These are phyloP conservation scores for Pedinophyceae sp. DNA, from an alignment of 139 green algal genomes.

Conservation along the genomic window DNA sequence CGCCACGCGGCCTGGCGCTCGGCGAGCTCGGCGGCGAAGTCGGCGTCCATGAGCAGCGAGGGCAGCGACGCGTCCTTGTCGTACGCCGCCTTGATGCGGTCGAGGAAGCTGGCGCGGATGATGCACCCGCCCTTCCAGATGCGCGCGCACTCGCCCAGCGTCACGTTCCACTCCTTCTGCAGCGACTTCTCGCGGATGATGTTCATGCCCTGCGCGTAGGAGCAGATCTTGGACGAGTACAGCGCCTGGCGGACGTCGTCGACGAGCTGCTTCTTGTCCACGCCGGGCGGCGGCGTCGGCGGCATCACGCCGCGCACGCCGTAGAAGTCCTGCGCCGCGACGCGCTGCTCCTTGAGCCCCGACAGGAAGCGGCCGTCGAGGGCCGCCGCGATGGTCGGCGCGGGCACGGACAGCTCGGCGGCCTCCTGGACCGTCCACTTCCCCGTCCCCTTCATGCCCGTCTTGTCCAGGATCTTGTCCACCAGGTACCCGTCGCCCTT, in stretches of 20 bases:
- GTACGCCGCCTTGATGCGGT: constrained; percentile 89
- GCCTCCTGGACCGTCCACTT: constrained; percentile 99
- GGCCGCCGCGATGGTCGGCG: constrained; percentile 83
- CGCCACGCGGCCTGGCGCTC: constrained; percentile 65
- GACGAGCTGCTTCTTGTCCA: constrained; percentile 81
- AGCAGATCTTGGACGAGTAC: constrained; percentile 87
- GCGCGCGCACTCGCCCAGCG: constrained; percentile 30
- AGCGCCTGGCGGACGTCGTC: constrained; percentile 68
- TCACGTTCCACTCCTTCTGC: constrained; percentile 27
- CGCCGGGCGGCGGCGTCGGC: constrained; percentile 10
- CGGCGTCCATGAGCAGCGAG: constrained; percentile 69
- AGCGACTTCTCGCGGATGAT: constrained; percentile 70
- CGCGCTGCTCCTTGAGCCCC: constrained; percentile 81
- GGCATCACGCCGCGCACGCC: constrained; percentile 15
- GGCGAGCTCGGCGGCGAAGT: constrained; percentile 68
- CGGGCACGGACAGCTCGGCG: constrained; percentile 81
- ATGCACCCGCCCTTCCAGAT: constrained; percentile 94
- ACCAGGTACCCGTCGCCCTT: constrained; percentile 52
- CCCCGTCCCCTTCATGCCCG: constrained; percentile 93
- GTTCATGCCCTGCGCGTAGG: constrained; percentile 95
- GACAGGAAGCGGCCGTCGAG: constrained; percentile 56
- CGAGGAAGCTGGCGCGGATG: constrained; percentile 91
- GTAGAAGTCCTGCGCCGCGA: constrained; percentile 53
- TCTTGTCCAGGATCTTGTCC: constrained; percentile 97
- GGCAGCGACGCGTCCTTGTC: constrained; percentile 52